A percentile compares a stretch with the other conserved stretches of the same genome.
Evolutionary conservation across 2,329 filamentous ascomycete species (phyloP).

Genomic region (Furcasterigmium sp.): DNA sequence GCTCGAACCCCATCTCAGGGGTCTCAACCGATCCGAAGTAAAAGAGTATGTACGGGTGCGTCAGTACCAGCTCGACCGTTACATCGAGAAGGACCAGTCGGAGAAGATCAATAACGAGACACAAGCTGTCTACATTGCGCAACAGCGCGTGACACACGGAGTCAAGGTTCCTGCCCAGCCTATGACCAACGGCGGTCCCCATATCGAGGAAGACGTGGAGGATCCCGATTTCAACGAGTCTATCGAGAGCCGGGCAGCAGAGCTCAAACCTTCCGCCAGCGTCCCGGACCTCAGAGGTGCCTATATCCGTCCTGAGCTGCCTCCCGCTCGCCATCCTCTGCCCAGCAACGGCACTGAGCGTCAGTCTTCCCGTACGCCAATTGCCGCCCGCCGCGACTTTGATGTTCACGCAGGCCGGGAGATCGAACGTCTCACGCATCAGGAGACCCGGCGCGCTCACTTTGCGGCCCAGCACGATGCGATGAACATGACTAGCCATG

Average conservation of each 20-base stretch:
- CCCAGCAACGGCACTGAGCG: slow-evolving; percentile 27
- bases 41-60: slow-evolving; percentile 61
- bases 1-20: slow-evolving; percentile 50
- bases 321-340: slow-evolving; percentile 19
- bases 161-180: slow-evolving; percentile 13
- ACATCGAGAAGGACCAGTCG: slow-evolving; percentile 37
- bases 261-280: neutral
- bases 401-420: slow-evolving; percentile 45
- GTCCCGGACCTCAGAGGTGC: neutral
- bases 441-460: slow-evolving; percentile 44
- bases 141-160: slow-evolving; percentile 32
- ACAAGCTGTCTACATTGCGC: slow-evolving; percentile 46
- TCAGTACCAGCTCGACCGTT: slow-evolving; percentile 49
- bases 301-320: neutral
- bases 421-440: slow-evolving; percentile 45
- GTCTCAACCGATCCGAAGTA: slow-evolving; percentile 47
- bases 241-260: neutral
- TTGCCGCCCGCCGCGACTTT: slow-evolving; percentile 36
- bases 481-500: neutral
- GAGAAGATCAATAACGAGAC: slow-evolving; percentile 45
- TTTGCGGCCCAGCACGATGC: slow-evolving; percentile 39
- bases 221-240: neutral
- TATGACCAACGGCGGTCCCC: neutral
- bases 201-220: neutral
- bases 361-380: slow-evolving; percentile 26